Evolutionary conservation across 345 rosid species (phyloP).

Genomic region (Salix exigua): DNA sequence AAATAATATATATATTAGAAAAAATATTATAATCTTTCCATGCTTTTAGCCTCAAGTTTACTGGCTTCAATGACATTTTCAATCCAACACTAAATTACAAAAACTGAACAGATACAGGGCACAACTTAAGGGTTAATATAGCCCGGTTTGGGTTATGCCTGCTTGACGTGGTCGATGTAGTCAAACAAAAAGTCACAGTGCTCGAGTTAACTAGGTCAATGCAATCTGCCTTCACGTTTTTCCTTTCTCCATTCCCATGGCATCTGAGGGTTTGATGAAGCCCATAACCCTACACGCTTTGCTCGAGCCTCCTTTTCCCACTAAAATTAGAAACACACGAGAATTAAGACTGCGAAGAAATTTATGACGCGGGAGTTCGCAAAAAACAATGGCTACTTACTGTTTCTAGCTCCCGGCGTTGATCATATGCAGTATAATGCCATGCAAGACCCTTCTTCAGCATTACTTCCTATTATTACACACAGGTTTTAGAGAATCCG

Average conservation of each 20-base stretch:
- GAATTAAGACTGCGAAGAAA: not conserved
- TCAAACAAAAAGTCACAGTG: not conserved
- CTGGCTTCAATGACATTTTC: not conserved
- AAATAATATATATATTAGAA: no score
- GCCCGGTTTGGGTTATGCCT: not conserved
- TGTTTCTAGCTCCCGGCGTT: conserved; percentile 48
- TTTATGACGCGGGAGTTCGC: not conserved
- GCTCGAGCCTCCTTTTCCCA: conserved; percentile 80
- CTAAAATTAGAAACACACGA: conserved; percentile 16
- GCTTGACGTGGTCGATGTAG: not conserved
- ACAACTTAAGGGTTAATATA: not conserved
- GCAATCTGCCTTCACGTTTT: conserved; percentile 42
- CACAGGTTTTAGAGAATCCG: not conserved
- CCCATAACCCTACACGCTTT: conserved; percentile 74
- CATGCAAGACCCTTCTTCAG: conserved; percentile 81
- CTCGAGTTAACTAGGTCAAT: not conserved
- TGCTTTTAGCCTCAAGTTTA: not conserved
- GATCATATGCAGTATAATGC: conserved; percentile 69
- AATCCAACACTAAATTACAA: not conserved
- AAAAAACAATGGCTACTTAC: conserved; percentile 22
- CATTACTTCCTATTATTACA: conserved; percentile 53
- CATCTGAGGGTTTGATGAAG: conserved; percentile 60
- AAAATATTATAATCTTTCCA: not conserved
- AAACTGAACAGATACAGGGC: not conserved
- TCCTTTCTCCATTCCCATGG: conserved; percentile 90